phyloP scores from a whole-genome alignment of 495 filamentous ascomycete species.

The Aspergillus sparsus region DNA sequence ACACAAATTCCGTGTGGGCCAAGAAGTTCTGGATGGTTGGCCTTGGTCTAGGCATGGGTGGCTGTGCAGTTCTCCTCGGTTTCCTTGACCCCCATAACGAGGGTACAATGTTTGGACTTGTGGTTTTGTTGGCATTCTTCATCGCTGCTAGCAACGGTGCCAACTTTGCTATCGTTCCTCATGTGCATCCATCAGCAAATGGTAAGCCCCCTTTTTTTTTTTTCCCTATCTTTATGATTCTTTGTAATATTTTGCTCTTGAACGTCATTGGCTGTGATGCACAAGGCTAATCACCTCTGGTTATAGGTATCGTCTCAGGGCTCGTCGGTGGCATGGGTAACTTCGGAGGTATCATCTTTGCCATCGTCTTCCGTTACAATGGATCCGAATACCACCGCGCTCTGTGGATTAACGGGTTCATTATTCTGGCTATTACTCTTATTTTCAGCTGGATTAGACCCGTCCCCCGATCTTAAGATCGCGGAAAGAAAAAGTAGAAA shows the following conservation, averaged over 20 bases:
- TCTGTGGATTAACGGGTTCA: constrained; percentile 80
- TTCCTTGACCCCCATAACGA: constrained; percentile 59
- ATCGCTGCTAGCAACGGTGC: constrained; percentile 82
- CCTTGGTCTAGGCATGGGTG: constrained; percentile 63
- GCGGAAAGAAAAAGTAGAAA: too few relatives aligned
- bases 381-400: constrained; percentile 64
- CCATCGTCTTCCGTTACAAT: constrained; percentile 80
- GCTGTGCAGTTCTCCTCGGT: constrained; percentile 70
- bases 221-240: background rate
- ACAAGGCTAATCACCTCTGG: constrained; percentile 16
- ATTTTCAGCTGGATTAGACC: constrained; percentile 70
- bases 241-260: background rate
- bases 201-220: constrained; percentile 50
- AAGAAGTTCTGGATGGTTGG: constrained; percentile 75
- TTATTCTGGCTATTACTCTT: constrained; percentile 68
- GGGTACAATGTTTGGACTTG: constrained; percentile 72
- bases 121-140: constrained; percentile 75
- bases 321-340: constrained; percentile 79
- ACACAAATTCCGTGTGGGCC: constrained; percentile 62
- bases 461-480: constrained; percentile 44
- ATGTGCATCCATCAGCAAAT: constrained; percentile 76
- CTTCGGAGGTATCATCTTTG: constrained; percentile 81
- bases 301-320: constrained; percentile 69
- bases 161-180: constrained; percentile 83
- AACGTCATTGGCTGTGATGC: background rate